Percentiles rank a stretch among this genome's conserved stretches.
phyloP scores from a whole-genome alignment of 352 stramenopile species.

The Globisporangium uncinulatum region DNA sequence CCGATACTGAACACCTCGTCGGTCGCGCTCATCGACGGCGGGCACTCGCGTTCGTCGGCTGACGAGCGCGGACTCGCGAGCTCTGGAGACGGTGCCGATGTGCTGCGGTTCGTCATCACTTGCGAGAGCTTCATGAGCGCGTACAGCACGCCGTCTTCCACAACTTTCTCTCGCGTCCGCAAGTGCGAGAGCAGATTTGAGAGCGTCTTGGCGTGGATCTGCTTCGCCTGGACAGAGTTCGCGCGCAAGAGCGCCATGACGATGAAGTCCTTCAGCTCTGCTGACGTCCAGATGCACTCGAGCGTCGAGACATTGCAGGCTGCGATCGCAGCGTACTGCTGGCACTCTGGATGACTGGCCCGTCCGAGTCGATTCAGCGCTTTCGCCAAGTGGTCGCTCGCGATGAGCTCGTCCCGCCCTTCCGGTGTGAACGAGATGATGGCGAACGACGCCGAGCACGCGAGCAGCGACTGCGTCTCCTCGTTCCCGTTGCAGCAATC shows the following conservation, averaged over 20 bases:
- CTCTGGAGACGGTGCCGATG: conserved; percentile 1
- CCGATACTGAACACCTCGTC: conserved; percentile 69
- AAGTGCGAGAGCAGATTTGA: conserved; percentile 70
- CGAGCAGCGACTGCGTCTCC: conserved; percentile 58
- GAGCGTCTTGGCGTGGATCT: conserved; percentile 78
- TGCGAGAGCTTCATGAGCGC: conserved; percentile 79
- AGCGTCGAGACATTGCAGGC: conserved; percentile 72
- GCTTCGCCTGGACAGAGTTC: conserved; percentile 75
- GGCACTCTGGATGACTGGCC: conserved; percentile 67
- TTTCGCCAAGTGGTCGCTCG: conserved; percentile 39
- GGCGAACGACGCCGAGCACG: conserved; percentile 69
- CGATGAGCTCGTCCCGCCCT: conserved; percentile 47
- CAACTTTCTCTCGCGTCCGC: conserved; percentile 39
- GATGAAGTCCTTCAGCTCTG: conserved; percentile 80
- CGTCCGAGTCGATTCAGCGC: conserved; percentile 68
- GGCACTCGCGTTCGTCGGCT: neutral
- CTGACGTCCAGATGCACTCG: conserved; percentile 62
- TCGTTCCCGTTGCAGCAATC: conserved; percentile 68
- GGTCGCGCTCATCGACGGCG: conserved; percentile 9
- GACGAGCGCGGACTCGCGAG: neutral
- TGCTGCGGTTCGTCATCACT: conserved; percentile 25
- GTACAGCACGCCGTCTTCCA: conserved; percentile 75
- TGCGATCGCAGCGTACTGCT: conserved; percentile 75
- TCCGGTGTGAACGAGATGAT: conserved; percentile 72
- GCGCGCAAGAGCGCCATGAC: conserved; percentile 69